Conservation (phyloP, 2,329 filamentous ascomycete genomes). For the Claviceps monticola region DNA sequence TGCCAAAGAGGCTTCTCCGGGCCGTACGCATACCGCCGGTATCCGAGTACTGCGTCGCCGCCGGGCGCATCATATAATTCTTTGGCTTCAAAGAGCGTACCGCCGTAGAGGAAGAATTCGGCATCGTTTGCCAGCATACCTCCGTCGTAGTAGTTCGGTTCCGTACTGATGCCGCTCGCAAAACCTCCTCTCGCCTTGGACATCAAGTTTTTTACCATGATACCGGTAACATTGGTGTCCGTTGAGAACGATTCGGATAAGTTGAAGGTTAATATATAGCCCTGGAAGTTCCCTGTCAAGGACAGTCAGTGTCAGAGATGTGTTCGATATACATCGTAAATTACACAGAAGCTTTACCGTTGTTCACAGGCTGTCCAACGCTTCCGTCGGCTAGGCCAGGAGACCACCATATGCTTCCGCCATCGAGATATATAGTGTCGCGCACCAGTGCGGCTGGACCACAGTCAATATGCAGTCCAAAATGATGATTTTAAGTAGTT, state of each 20-base stretch:
- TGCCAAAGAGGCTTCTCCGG: slow-evolving; percentile 26
- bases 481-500: neutral
- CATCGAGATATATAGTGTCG: slow-evolving; percentile 53
- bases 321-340: no score
- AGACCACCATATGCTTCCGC: slow-evolving; percentile 42
- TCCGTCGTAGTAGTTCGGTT: slow-evolving; percentile 47
- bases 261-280: slow-evolving; percentile 42
- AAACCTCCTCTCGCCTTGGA: slow-evolving; percentile 32
- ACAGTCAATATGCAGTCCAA: neutral
- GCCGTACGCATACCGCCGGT: slow-evolving; percentile 40
- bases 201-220: slow-evolving; percentile 30
- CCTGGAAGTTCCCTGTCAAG: slow-evolving; percentile 34
- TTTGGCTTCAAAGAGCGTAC: slow-evolving; percentile 26
- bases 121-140: slow-evolving; percentile 50
- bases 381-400: slow-evolving; percentile 33
- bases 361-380: slow-evolving; percentile 13
- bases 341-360: slow-evolving; percentile 23
- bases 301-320: slow-evolving; percentile 2
- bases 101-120: slow-evolving; percentile 52
- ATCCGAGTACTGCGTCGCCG: slow-evolving; percentile 32
- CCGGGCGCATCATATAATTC: slow-evolving; percentile 23
- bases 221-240: slow-evolving; percentile 33
- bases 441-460: slow-evolving; percentile 39
- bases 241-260: slow-evolving; percentile 42
- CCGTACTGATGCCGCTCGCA: slow-evolving; percentile 37